Percentiles rank a stretch among this genome's conserved stretches.
Evolutionary conservation across 257 asterid genomes (phyloP).

Genomic region (Paulownia fortunei): DNA sequence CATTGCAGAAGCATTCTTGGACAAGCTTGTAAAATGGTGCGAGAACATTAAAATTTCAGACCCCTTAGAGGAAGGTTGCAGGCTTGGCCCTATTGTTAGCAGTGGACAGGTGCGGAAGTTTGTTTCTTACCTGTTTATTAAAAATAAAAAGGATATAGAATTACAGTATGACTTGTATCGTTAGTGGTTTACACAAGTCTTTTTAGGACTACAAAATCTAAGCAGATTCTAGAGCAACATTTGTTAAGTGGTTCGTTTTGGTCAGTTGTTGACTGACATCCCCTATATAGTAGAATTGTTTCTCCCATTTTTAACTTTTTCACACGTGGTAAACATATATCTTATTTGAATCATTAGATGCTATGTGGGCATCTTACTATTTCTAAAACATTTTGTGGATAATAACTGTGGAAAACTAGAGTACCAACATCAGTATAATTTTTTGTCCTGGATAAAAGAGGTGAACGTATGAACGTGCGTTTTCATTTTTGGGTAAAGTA

Average conservation of each 20-base stretch:
- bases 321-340: too few relatives aligned
- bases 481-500: neutral
- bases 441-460: neutral
- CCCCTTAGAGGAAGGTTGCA: constrained; percentile 90
- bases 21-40: constrained; percentile 85
- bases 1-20: constrained; percentile 76
- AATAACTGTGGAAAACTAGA: neutral
- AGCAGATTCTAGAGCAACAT: neutral
- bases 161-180: neutral
- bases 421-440: neutral
- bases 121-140: neutral
- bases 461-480: neutral
- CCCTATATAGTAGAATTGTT: too few relatives aligned
- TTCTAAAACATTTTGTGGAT: neutral
- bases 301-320: too few relatives aligned
- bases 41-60: constrained; percentile 78
- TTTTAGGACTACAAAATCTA: neutral
- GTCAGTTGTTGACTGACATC: too few relatives aligned
- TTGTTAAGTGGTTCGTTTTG: too few relatives aligned
- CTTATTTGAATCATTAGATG: neutral
- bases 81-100: constrained; percentile 90
- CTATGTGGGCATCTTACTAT: neutral
- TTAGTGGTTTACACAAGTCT: neutral
- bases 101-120: constrained; percentile 54
- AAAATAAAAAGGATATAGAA: neutral